Base-by-base conservation (phyloP, 257 asterid species). In the Nemophila menziesii region DNA sequence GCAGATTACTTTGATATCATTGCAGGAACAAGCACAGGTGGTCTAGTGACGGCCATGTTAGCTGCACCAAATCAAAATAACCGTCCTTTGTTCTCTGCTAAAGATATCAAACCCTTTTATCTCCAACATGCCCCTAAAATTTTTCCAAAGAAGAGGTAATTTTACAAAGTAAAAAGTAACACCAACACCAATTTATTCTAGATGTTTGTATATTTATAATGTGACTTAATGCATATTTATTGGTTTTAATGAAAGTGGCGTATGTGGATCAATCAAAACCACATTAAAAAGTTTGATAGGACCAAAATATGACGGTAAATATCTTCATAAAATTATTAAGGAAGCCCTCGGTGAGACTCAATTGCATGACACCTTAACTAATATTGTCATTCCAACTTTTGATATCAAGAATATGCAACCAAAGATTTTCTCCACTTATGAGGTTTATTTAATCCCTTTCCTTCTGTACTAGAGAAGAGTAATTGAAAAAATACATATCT, bases 1-100 rank as follows among this genome's bases (percentile, higher is more conserved):
- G 85, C 77, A 13, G 81, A 78, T 52, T 78, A 78, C 52, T 78
- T 78, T 13, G 90, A 78, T 15, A 79, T 79, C 6, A 62, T 79
- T 1, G 69, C 92, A 0, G 92, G 85, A 45, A 79, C 92, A 4
- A 79, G 92, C 59, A 79, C 92, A 0, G 92, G 92, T 5, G 92
- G 92, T 3, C 55, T 79, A 0, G 66, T 79, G 14, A 64, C 85
- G 0, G 77, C 85, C 11, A 75, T 79, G 92, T 13, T 75, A 12
- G 39, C 85, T 0, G 70, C 85, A 5, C 92, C 92, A 0, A 52
- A 65, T 24, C 23, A 51, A 12, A 70, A 66, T 15, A 46, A 61
- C 8, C 78, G 89, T 10, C 80, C 89, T 3, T 22, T 71, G 20
- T 72, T 20, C 34, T 56, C 82, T 0, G 85, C 92, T 19, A 74